These are phyloP conservation scores for Bretziella fagacearum DNA, from an alignment of 2,329 filamentous ascomycete genomes.

Conservation along the genomic window DNA sequence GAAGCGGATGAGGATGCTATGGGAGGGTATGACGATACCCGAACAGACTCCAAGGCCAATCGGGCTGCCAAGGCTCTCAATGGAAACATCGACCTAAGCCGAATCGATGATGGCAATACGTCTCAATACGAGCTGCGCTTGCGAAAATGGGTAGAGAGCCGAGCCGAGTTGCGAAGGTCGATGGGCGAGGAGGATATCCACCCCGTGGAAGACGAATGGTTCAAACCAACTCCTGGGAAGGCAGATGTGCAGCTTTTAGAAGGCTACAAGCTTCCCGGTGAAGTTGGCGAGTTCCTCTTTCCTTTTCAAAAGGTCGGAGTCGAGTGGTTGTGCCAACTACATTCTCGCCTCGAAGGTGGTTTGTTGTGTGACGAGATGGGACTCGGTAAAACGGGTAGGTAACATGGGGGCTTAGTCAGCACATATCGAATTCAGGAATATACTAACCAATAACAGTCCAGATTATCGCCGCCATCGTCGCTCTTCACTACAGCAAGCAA, in stretches of 20 bases:
- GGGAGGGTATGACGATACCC: conserved; percentile 13
- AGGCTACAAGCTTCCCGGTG: conserved; percentile 67
- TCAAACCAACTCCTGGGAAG: conserved; percentile 68
- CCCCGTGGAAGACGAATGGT: conserved; percentile 48
- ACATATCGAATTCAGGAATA: not conserved
- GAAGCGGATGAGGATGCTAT: conserved; percentile 7
- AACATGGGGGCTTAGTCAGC: not conserved
- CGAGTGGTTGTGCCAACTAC: conserved; percentile 88
- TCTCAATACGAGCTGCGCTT: conserved; percentile 59
- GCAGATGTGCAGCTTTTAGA: conserved; percentile 60
- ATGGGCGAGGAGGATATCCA: conserved; percentile 22
- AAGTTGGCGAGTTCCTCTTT: conserved; percentile 83
- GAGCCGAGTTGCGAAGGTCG: conserved; percentile 14
- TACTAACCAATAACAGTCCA: conserved; percentile 26
- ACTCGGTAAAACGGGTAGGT: conserved; percentile 62
- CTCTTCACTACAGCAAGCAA: conserved; percentile 78
- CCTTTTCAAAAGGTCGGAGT: conserved; percentile 96
- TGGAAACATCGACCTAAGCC: conserved; percentile 30
- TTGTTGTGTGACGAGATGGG: conserved; percentile 98
- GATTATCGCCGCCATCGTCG: conserved; percentile 63
- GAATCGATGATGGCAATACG: conserved; percentile 81
- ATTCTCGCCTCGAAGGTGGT: conserved; percentile 75
- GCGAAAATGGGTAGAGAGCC: conserved; percentile 46
- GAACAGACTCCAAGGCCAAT: conserved; percentile 8
- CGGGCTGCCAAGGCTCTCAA: conserved; percentile 9